Evolutionary conservation across 305 asterid genomes (phyloP).

Genomic region (Solanum hybrid): DNA sequence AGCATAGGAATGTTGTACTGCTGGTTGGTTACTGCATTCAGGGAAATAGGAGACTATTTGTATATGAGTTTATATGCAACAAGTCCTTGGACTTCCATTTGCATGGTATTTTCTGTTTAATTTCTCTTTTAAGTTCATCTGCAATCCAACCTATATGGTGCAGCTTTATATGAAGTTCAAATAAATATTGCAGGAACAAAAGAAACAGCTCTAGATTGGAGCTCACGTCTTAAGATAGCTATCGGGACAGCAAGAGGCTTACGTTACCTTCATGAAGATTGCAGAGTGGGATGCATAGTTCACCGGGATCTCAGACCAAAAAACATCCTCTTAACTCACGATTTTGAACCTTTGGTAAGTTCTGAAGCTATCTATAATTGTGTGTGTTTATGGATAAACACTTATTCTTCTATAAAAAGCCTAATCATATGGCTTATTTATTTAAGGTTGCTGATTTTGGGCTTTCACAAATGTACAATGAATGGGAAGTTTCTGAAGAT

Average conservation of each 20-base stretch:
- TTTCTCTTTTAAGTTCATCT: neutral
- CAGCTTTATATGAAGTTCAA: neutral
- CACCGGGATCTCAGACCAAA: conserved; percentile 70
- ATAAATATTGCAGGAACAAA: conserved; percentile 36
- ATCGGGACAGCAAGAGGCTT: conserved; percentile 86
- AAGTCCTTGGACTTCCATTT: conserved; percentile 69
- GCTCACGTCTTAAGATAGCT: conserved; percentile 64
- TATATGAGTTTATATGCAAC: conserved; percentile 77
- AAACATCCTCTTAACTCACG: conserved; percentile 83
- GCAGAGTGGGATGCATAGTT: conserved; percentile 81
- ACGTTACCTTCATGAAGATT: conserved; percentile 90
- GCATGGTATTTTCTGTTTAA: conserved; percentile 42
- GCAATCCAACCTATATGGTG: neutral
- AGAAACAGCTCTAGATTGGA: conserved; percentile 48
- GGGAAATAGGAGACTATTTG: conserved; percentile 53
- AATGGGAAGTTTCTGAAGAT: conserved; percentile 44
- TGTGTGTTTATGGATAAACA: neutral
- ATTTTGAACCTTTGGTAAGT: conserved; percentile 79
- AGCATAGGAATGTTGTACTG: conserved; percentile 78
- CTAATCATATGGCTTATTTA: conserved; percentile 3
- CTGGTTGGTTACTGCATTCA: conserved; percentile 71
- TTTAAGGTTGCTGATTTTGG: conserved; percentile 85
- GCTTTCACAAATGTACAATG: conserved; percentile 66
- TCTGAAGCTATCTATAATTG: neutral
- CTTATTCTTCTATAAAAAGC: neutral